Percentiles rank a stretch among this genome's conserved stretches.
These are phyloP conservation scores for Arachis hypogaea DNA, from an alignment of 306 rosid genomes.

Conservation along the genomic window DNA sequence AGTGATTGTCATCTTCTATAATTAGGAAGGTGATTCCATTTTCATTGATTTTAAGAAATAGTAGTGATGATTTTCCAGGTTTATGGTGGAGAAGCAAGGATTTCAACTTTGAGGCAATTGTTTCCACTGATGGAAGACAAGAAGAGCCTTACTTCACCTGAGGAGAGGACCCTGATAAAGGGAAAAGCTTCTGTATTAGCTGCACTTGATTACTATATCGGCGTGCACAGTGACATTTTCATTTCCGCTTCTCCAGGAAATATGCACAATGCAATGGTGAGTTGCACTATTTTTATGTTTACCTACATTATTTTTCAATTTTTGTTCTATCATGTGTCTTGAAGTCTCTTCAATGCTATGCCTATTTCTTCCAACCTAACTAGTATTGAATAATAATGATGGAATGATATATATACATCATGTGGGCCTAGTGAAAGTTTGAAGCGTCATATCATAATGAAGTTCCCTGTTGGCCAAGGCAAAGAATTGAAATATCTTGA, in stretches of 20 bases:
- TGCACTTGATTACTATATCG: slow-evolving; percentile 88
- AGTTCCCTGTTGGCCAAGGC: slow-evolving; percentile 11
- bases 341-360: slow-evolving; percentile 8
- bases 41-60: neutral
- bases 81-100: slow-evolving; percentile 93
- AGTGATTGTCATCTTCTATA: slow-evolving; percentile 18
- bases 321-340: slow-evolving; percentile 16
- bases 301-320: slow-evolving; percentile 20
- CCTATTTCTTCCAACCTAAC: slow-evolving; percentile 10
- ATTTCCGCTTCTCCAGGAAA: slow-evolving; percentile 99
- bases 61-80: slow-evolving; percentile 59
- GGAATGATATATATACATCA: slow-evolving; percentile 23
- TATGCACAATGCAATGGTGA: slow-evolving; percentile 99
- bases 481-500: neutral
- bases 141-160: slow-evolving; percentile 83
- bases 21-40: slow-evolving; percentile 11
- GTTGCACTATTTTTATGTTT: slow-evolving; percentile 38
- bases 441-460: slow-evolving; percentile 17
- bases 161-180: slow-evolving; percentile 70
- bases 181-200: slow-evolving; percentile 97
- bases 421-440: slow-evolving; percentile 21
- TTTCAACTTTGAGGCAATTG: slow-evolving; percentile 67
- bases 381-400: slow-evolving; percentile 5
- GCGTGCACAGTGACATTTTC: slow-evolving; percentile 91
- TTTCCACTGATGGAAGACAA: slow-evolving; percentile 94